phyloP scores from a whole-genome alignment of 2,329 filamentous ascomycete genomes.

The Aspergillus sp. region DNA sequence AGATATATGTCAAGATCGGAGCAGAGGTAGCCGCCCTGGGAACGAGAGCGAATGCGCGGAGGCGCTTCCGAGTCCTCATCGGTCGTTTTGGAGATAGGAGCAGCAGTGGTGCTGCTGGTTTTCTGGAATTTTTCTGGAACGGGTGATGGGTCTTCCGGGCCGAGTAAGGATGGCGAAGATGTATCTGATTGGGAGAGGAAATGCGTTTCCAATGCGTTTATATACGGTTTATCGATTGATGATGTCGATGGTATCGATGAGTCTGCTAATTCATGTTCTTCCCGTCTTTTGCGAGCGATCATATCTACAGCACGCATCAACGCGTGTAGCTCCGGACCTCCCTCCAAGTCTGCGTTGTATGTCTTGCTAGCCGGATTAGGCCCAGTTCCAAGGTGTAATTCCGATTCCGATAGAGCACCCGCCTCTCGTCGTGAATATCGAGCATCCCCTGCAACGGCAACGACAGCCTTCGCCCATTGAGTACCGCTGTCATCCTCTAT shows the following conservation, averaged over 20 bases:
- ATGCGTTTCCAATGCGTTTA: constrained; percentile 26
- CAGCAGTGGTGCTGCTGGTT: constrained; percentile 8
- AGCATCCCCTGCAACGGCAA: constrained; percentile 42
- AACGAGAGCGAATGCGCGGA: constrained; percentile 60
- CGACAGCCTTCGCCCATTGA: constrained; percentile 30
- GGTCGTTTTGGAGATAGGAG: constrained; percentile 10
- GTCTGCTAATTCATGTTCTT: constrained; percentile 9
- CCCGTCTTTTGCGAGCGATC: constrained; percentile 36
- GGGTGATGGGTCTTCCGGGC: constrained; percentile 5
- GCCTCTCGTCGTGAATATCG: constrained; percentile 31
- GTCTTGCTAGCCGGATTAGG: constrained; percentile 19
- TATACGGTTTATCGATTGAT: constrained; percentile 7
- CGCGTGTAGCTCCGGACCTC: constrained; percentile 42
- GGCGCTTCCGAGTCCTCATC: not conserved
- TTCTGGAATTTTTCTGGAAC: constrained; percentile 15
- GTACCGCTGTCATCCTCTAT: constrained; percentile 21
- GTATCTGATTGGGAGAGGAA: constrained; percentile 39
- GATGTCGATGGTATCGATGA: constrained; percentile 1
- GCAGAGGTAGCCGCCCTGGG: constrained; percentile 85
- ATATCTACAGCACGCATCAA: constrained; percentile 42
- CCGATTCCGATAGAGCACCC: constrained; percentile 16
- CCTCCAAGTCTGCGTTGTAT: constrained; percentile 33
- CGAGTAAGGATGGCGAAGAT: constrained; percentile 40
- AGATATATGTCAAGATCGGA: constrained; percentile 90
- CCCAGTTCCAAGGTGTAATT: constrained; percentile 10